Conservation (phyloP, 495 filamentous ascomycete genomes). For the Cercophora newfieldiana region DNA sequence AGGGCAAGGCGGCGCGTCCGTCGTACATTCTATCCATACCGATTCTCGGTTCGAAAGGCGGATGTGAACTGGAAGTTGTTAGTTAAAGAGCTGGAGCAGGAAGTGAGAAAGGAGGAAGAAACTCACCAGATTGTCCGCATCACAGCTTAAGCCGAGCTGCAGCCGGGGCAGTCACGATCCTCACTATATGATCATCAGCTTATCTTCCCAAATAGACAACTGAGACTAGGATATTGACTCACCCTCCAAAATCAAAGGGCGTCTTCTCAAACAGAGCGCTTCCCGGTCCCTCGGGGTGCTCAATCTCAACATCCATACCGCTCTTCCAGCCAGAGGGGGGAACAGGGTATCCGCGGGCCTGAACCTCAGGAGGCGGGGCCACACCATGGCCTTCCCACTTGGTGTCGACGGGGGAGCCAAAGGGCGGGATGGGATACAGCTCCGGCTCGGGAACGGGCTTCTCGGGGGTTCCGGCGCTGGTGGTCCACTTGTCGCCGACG, state of each 20-base stretch:
- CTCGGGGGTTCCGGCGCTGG: too few relatives aligned
- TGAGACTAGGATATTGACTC: not conserved
- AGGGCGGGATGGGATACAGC: too few relatives aligned
- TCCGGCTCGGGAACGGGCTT: too few relatives aligned
- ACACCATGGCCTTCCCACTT: too few relatives aligned
- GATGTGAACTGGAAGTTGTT: not conserved
- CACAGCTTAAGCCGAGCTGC: not conserved
- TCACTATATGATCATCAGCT: not conserved
- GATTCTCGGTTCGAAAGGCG: not conserved
- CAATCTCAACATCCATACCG: not conserved
- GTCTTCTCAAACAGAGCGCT: too few relatives aligned
- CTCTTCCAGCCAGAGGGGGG: too few relatives aligned
- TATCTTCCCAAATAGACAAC: not conserved
- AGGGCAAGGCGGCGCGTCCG: not conserved
- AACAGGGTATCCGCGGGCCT: not conserved
- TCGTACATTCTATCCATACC: not conserved
- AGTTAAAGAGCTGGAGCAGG: not conserved
- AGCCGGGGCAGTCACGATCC: not conserved
- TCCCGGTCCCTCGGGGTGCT: not conserved
- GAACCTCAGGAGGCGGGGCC: not conserved
- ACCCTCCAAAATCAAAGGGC: not conserved
- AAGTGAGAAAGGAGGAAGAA: not conserved
- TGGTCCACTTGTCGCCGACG: too few relatives aligned
- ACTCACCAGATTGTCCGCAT: not conserved
- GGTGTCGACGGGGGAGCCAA: too few relatives aligned